Base-by-base conservation (phyloP, 768 basidiomycete species). In the Cubamyces sp. region DNA sequence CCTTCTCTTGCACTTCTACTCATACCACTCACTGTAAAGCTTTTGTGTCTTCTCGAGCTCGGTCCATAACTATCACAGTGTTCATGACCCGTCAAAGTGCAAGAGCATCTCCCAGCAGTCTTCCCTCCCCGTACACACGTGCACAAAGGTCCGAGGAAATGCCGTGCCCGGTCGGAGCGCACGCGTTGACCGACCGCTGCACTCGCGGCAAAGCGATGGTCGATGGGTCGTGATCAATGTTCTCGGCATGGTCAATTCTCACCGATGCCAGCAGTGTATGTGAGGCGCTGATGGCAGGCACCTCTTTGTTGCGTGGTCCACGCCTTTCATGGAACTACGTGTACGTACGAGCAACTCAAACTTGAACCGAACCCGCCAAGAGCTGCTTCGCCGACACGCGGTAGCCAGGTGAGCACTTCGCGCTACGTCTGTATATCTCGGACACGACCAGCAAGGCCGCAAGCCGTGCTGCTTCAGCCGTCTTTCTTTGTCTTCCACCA, bases 221-320 rank as follows among this genome's bases (percentile, higher is more conserved):
- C 34, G 34, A 5, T 34, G 34, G 34, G 34, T 34, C 34, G 34
- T 34, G 9, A 34, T 34, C 65, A 69, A 66, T 28, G 50, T 51
- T 21, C 45, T 23, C 45, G 45, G 45, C 45, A 46, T 26, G 48
- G 48, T 21, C 42, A 43, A 19, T 43, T 43, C 19, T 43, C 42
- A 18, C 42, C 42, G 42, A 4, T 43, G 42, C 19, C n/a, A n/a
- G n/a, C n/a, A n/a, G n/a, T n/a, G n/a, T n/a, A 16, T 43, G 18
- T 26, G 48, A 49, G 48, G 48, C 48, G 48, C 48, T 49, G 48
- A 49, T 49, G 48, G 48, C 48, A 16, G 26, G 21, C 39, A 37
- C 50, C 30, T 30, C 3, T 19, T 51, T n/a, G 37, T 40, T 28
- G 51, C 51, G 8, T n/a, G 6, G 9, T 4, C 51, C 51, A 40